Evolutionary conservation across 179 eudicot species (phyloP), one percentile per base, ranked within the genome.

Genomic region (Beta macrorhiza): DNA sequence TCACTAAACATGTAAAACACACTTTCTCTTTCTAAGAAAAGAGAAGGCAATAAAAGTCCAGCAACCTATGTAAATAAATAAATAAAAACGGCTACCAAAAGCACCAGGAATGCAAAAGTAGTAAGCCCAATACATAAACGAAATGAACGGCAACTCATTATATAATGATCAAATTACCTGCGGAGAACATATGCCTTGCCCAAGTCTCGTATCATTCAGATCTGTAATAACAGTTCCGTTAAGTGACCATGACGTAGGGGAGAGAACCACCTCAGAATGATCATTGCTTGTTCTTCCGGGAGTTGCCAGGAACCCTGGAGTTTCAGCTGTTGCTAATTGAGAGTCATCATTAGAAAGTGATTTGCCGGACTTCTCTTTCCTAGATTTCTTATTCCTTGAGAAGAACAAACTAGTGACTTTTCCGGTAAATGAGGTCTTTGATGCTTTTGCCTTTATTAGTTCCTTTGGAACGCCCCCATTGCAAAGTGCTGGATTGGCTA

Each of bases 321-420:
- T 58, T 65, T 74, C 88, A 80, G 83, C 83, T 73, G 59, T 45
- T 58, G 79, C 77, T 77, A 81, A 73, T 74, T 83, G 81, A 76
- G 83, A 81, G 61, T 67, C 88, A 79, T 85, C 84, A 79, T 85
- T 83, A 29, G 82, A 80, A 78, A 86, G 88, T 42, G 83, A 65
- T 64, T 83, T 80, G 67, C 81, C 79, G 55, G 87, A 82, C 68
- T 85, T 89, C 16, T 91, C 95, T 81, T 92, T 89, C 81, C 83
- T 85, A 53, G 82, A 69, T 79, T 86, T 94, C 77, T 89, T 91
- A 78, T 77, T 91, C 87, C 89, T 91, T 17, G 98, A 92, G 86
- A 92, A 95, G 82, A 95, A 90, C 80, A 95, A 85, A 89, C 93
- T 92, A 12, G 98, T 88, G 64, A 95, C 88, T 82, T 87, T 93